Evolutionary conservation across 176 grass and related monocot species (phyloP), one percentile per base, ranked within the genome.

Genomic region (Melocanna baccifera): DNA sequence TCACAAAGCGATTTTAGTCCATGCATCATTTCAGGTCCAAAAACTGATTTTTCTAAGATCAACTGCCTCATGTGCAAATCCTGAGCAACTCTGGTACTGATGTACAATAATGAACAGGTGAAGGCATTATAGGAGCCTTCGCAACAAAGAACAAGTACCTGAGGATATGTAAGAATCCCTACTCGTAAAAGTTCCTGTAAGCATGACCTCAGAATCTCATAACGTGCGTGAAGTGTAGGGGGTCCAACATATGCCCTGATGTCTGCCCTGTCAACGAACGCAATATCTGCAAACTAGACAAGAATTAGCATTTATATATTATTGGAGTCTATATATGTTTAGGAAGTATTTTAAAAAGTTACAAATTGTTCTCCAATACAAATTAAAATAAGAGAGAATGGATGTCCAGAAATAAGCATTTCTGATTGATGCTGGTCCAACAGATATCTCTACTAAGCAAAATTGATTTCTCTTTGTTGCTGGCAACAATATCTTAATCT

Each of bases 231-330:
- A 80, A 99, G 77, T 46, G 86, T 92, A 67, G 96, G 96, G 6
- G 96, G 96, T 34, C 96, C 96, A 12, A 99, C 93, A 64, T 99
- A 99, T 87, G 96, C 96, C 75, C 96, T 99, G 86, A 99, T 99
- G 51, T 99, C 96, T 85, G 96, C 96, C 81, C 96, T 92, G 69
- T 92, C 94, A 87, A 97, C 94, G 89, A 97, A 97, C 36, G 94
- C 94, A 89, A 94, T 94, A 94, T 97, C 88, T 97, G 88, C 87
- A 91, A 85, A 83, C 70, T 83, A 89, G 52, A 83, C 25, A 73
- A 67, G 15, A 78, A 57, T 91, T 74, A 93, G 63, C 8, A 83
- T 77, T 79, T 78, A 39, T 48, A 55, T 36, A 22, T 73, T 83
- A 50, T 52, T 62, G 22, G 70, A 74, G 53, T 66, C 40, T 43